These are phyloP conservation scores for Xylaria venustula DNA, from an alignment of 495 filamentous ascomycete genomes.

Conservation along the genomic window DNA sequence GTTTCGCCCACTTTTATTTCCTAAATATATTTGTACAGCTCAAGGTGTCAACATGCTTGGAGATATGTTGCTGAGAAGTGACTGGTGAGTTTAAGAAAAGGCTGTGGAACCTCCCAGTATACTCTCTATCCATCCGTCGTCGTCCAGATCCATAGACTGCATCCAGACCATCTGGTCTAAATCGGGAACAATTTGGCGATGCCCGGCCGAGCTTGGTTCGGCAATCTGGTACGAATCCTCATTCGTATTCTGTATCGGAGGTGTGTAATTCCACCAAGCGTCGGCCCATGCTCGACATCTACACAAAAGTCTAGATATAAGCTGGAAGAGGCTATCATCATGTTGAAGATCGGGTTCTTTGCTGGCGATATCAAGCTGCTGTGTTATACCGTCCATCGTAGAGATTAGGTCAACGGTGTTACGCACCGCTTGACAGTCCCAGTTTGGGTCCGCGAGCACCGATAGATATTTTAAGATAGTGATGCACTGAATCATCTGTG, in stretches of 20 bases:
- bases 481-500: slow-evolving; percentile 35
- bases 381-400: slow-evolving; percentile 28
- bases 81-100: background rate
- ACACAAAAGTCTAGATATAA: slow-evolving; percentile 27
- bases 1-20: too few species aligned
- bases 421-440: slow-evolving; percentile 38
- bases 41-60: background rate
- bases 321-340: slow-evolving; percentile 31
- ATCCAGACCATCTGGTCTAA: background rate
- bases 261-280: background rate
- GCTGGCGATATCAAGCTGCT: background rate
- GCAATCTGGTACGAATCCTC: background rate
- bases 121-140: background rate
- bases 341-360: slow-evolving; percentile 13
- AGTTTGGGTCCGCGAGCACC: slow-evolving; percentile 38
- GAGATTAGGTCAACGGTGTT: slow-evolving; percentile 31
- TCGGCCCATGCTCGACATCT: slow-evolving; percentile 27
- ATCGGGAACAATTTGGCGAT: background rate
- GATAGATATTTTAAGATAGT: slow-evolving; percentile 40
- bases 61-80: too few species aligned
- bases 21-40: too few species aligned
- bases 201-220: background rate
- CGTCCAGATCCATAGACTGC: slow-evolving; percentile 1
- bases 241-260: background rate
- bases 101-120: background rate